These are phyloP conservation scores for Lachancea sp. DNA, from an alignment of 805 yeast species.

Conservation along the genomic window DNA sequence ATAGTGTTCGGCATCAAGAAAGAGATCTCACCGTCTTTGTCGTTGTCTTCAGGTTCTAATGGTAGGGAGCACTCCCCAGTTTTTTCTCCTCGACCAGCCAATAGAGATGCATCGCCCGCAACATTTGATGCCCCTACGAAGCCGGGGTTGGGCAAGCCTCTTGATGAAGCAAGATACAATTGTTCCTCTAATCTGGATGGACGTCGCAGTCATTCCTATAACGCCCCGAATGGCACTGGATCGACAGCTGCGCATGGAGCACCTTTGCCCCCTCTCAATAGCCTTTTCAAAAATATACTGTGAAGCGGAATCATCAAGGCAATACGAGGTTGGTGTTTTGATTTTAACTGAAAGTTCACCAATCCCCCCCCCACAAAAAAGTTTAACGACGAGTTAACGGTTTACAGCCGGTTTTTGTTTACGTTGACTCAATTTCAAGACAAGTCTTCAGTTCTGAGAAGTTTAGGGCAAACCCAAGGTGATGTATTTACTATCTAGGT, in stretches of 20 bases:
- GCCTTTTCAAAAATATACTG: constrained; percentile 24
- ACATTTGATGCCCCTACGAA: constrained; percentile 7
- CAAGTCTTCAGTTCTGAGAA: no score
- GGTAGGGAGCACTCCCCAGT: constrained; percentile 13
- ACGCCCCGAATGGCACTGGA: constrained; percentile 1
- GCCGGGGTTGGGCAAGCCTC: constrained; percentile 1
- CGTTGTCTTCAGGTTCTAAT: constrained; percentile 11
- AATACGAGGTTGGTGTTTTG: background rate
- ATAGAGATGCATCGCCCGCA: constrained; percentile 11
- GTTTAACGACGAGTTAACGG: constrained; percentile 5
- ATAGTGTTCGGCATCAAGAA: constrained; percentile 1
- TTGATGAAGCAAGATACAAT: constrained; percentile 2
- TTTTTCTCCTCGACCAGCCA: constrained; percentile 10
- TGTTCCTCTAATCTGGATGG: constrained; percentile 3
- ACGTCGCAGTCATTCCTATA: constrained; percentile 6
- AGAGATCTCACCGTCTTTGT: constrained; percentile 11
- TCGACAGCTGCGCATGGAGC: constrained; percentile 11
- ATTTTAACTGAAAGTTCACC: no score
- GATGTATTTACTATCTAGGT: constrained; percentile 7
- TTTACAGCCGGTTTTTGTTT: constrained; percentile 7
- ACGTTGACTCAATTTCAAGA: background rate
- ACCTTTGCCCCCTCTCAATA: constrained; percentile 25
- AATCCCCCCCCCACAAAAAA: background rate
- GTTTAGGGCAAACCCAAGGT: background rate
- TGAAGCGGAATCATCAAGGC: constrained; percentile 5